Conservation (phyloP, 129 eudicot genomes). For the Kitagawia praeruptora region DNA sequence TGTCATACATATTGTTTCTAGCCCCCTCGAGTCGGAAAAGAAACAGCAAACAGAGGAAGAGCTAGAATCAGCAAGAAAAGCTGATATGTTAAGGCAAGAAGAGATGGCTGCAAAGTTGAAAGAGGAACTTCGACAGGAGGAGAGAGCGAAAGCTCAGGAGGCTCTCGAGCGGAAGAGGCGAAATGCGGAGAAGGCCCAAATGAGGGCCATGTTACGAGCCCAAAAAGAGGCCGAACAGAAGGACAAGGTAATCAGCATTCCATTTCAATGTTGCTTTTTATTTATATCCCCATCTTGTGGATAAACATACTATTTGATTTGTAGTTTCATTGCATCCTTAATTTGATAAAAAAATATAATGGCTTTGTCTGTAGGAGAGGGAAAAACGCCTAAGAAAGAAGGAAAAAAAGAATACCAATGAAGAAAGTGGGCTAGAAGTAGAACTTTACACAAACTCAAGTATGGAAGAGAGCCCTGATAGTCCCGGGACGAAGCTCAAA, state of each 20-base stretch:
- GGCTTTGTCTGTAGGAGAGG: conserved; percentile 46
- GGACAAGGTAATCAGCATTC: conserved; percentile 43
- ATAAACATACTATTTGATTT: neutral
- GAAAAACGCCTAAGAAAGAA: conserved; percentile 80
- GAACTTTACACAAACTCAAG: conserved; percentile 20
- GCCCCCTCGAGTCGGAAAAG: conserved; percentile 22
- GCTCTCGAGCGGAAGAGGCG: conserved; percentile 82
- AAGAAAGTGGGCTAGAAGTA: conserved; percentile 27
- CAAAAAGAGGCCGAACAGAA: conserved; percentile 72
- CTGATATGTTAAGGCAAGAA: conserved; percentile 40
- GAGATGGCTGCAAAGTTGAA: conserved; percentile 56
- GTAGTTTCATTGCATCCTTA: neutral
- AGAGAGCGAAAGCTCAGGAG: conserved; percentile 69
- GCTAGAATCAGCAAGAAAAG: conserved; percentile 48
- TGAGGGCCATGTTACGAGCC: conserved; percentile 71
- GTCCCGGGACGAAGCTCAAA: conserved; percentile 12
- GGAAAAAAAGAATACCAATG: conserved; percentile 42
- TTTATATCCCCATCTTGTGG: neutral
- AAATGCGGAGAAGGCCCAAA: conserved; percentile 66
- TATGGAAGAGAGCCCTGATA: conserved; percentile 22
- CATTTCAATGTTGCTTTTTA: neutral
- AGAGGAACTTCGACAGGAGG: conserved; percentile 71
- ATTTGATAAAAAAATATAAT: neutral
- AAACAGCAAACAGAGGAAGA: conserved; percentile 31
- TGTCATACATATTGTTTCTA: conserved; percentile 20